These are phyloP conservation scores for Cryptosporidium tyzzeri DNA, from an alignment of 169 alveolate genomes.

Conservation along the genomic window DNA sequence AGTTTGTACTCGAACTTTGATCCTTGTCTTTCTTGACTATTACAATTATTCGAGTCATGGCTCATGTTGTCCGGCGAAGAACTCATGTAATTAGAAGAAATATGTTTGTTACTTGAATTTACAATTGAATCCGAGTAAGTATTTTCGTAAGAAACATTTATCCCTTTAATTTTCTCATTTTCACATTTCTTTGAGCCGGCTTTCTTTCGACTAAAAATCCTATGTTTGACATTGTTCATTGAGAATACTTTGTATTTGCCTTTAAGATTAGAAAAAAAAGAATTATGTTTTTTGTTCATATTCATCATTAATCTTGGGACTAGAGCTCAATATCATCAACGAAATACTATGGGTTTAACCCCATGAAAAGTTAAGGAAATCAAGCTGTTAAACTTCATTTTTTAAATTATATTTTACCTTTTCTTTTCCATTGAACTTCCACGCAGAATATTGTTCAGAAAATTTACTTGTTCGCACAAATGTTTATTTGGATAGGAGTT, in stretches of 20 bases:
- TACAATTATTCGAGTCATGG: background rate
- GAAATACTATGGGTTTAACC: background rate
- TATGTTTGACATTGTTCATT: background rate
- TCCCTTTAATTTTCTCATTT: background rate
- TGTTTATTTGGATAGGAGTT: background rate
- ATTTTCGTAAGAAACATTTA: background rate
- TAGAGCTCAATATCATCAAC: background rate
- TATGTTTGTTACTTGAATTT: background rate
- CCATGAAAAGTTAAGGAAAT: background rate
- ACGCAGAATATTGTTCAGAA: conserved; percentile 52
- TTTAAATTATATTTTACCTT: conserved; percentile 8
- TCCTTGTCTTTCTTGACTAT: background rate
- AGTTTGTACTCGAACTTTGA: background rate
- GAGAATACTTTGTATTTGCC: conserved; percentile 4
- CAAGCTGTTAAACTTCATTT: background rate
- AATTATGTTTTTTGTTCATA: background rate
- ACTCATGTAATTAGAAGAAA: background rate
- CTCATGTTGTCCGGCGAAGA: background rate
- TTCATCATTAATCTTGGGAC: background rate
- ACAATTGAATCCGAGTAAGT: background rate
- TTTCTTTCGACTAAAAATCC: background rate
- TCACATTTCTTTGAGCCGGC: background rate
- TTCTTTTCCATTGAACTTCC: conserved; percentile 74
- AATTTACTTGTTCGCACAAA: conserved; percentile 46
- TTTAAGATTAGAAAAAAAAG: background rate